These are phyloP conservation scores for Starmerella kuoi DNA, from an alignment of 805 yeast species.

Conservation along the genomic window DNA sequence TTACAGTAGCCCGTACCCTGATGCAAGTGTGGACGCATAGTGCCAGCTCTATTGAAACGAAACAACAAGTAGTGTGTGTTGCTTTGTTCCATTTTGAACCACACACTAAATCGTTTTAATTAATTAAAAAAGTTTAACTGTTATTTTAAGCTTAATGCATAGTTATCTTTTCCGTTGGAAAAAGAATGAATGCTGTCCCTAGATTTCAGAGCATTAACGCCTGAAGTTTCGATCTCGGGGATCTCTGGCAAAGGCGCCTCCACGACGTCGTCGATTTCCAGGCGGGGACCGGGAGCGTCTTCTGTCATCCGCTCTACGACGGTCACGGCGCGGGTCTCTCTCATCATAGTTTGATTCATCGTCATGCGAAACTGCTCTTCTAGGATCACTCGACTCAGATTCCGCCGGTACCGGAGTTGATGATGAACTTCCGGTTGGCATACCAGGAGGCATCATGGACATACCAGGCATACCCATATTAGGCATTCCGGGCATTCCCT, in stretches of 20 bases:
- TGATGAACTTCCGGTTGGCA: conserved; percentile 1
- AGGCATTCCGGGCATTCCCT: conserved; percentile 15
- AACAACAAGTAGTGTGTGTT: too few relatives aligned
- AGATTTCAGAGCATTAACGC: too few relatives aligned
- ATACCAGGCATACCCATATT: conserved; percentile 5
- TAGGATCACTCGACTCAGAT: conserved; percentile 3
- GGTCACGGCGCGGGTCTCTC: conserved; percentile 21
- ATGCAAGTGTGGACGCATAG: too few relatives aligned
- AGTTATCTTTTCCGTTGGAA: too few relatives aligned
- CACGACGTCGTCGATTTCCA: conserved; percentile 19
- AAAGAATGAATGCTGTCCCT: too few relatives aligned
- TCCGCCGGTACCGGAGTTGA: conserved; percentile 1
- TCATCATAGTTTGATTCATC: conserved; percentile 15
- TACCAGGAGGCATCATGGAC: conserved; percentile 1
- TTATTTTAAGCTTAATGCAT: too few relatives aligned
- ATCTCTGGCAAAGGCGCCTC: conserved; percentile 15
- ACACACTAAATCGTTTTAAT: too few relatives aligned
- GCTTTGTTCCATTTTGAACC: too few relatives aligned
- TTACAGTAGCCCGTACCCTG: too few relatives aligned
- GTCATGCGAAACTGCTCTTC: conserved; percentile 1
- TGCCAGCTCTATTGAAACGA: too few relatives aligned
- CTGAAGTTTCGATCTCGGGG: conserved; percentile 22
- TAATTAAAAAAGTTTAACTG: too few relatives aligned
- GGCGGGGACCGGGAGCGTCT: conserved; percentile 25
- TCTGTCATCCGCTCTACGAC: conserved; percentile 24